Percentiles rank a stretch among this genome's conserved stretches.
These are phyloP conservation scores for Cercospora sp. DNA, from an alignment of 2,329 filamentous ascomycete genomes.

Conservation along the genomic window DNA sequence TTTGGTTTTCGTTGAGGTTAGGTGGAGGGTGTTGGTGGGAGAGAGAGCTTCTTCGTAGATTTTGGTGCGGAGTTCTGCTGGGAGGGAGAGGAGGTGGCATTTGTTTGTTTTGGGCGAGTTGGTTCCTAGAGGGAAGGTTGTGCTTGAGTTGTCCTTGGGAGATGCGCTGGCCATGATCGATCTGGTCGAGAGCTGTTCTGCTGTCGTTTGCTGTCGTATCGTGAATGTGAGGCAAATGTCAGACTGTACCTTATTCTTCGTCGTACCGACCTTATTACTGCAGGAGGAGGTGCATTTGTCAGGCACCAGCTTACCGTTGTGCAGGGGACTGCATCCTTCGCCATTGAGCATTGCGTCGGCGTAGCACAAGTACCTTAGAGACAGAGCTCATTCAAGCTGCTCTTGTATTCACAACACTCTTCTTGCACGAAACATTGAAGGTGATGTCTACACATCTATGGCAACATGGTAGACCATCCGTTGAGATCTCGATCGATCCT, in stretches of 20 bases:
- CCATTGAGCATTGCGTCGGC: neutral
- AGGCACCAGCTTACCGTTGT: conserved; percentile 8
- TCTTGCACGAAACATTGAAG: neutral
- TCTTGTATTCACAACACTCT: neutral
- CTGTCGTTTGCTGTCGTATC: too few species aligned
- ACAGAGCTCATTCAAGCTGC: neutral
- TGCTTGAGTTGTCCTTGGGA: neutral
- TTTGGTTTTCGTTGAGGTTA: conserved; percentile 25
- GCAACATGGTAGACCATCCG: neutral
- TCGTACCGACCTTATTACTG: neutral
- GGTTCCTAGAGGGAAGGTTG: neutral
- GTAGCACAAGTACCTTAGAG: neutral
- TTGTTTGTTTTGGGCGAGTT: neutral
- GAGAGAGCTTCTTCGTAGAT: conserved; percentile 32
- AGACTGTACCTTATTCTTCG: too few species aligned
- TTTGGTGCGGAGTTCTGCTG: conserved; percentile 31
- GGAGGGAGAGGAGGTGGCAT: conserved; percentile 30
- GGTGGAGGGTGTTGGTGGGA: conserved; percentile 25
- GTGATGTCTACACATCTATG: neutral
- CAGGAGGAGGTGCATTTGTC: neutral
- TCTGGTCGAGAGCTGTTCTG: too few species aligned
- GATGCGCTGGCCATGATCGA: neutral
- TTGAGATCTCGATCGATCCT: neutral
- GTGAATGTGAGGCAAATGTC: too few species aligned
- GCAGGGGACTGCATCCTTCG: neutral